phyloP scores from a whole-genome alignment of 495 filamentous ascomycete genomes.

The Hypoxylon rickii region DNA sequence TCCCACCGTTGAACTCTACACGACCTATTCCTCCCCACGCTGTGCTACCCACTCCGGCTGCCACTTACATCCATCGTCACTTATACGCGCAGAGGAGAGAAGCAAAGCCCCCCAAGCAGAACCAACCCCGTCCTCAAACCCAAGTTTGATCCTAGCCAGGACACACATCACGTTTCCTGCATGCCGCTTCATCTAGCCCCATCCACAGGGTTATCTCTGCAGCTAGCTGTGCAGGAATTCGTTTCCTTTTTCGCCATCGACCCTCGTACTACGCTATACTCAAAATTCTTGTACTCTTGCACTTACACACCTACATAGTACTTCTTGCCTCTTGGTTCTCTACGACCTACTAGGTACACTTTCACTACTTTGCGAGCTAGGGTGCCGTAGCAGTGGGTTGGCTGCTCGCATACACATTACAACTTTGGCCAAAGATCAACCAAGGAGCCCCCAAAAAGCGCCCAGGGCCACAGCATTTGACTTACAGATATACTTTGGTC shows the following conservation, averaged over 20 bases:
- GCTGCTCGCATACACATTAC: slow-evolving; percentile 36
- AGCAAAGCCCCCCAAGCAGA: slow-evolving; percentile 14
- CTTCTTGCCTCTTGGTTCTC: too few relatives aligned
- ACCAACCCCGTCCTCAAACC: slow-evolving; percentile 25
- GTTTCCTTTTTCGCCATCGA: neutral
- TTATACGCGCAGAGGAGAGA: slow-evolving; percentile 5
- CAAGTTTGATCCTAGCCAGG: slow-evolving; percentile 30
- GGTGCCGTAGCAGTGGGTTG: slow-evolving; percentile 31
- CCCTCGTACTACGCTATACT: neutral
- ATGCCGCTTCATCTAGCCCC: slow-evolving; percentile 27
- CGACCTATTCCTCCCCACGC: slow-evolving; percentile 7
- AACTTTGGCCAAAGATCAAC: slow-evolving; percentile 36
- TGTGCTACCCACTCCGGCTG: slow-evolving; percentile 15
- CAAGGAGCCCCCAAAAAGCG: too few relatives aligned
- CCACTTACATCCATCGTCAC: slow-evolving; percentile 6
- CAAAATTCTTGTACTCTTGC: neutral
- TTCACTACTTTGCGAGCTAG: slow-evolving; percentile 13
- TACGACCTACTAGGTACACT: neutral
- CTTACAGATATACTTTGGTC: slow-evolving; percentile 23
- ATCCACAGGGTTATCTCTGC: slow-evolving; percentile 31
- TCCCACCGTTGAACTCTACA: too few relatives aligned
- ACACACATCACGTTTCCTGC: slow-evolving; percentile 31
- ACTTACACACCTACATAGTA: too few relatives aligned
- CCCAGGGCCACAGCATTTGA: slow-evolving; percentile 13
- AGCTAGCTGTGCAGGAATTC: slow-evolving; percentile 25